phyloP scores from a whole-genome alignment of 2,329 filamentous ascomycete species.

The Aspergillus hiratsukae region DNA sequence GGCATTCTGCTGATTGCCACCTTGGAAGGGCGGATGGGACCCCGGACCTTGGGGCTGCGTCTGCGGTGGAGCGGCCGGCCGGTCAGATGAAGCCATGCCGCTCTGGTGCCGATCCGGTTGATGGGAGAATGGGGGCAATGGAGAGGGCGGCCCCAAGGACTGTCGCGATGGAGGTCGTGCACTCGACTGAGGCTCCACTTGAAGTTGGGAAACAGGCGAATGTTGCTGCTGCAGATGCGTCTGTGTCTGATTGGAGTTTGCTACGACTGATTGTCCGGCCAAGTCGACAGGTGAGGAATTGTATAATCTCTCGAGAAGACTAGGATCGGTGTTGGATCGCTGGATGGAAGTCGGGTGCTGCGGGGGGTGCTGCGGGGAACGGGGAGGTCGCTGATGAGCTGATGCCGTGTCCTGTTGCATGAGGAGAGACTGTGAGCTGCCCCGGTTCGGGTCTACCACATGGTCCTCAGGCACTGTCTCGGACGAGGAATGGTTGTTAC shows the following conservation, averaged over 20 bases:
- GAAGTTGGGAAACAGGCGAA: constrained; percentile 5
- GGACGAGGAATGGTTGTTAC: constrained; percentile 11
- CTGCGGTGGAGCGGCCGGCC: constrained; percentile 7
- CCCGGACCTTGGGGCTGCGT: constrained; percentile 2
- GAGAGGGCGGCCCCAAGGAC: constrained; percentile 19
- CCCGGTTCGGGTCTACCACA: constrained; percentile 13
- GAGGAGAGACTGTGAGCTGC: constrained; percentile 14
- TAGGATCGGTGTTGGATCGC: constrained; percentile 25
- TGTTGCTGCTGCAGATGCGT: constrained; percentile 14
- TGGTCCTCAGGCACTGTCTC: constrained; percentile 12
- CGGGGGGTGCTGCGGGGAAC: constrained; percentile 12
- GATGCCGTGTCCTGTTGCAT: constrained; percentile 17
- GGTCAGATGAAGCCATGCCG: constrained; percentile 17
- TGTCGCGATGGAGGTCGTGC: constrained; percentile 18
- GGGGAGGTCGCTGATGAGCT: constrained; percentile 12
- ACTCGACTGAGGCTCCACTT: constrained; percentile 9
- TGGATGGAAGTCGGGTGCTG: constrained; percentile 14
- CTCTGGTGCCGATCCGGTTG: constrained; percentile 7
- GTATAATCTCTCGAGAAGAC: constrained; percentile 16
- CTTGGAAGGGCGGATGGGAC: neutral
- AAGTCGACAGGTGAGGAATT: constrained; percentile 21
- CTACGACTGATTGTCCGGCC: neutral
- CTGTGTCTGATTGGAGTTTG: constrained; percentile 4
- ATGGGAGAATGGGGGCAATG: constrained; percentile 10
- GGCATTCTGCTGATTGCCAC: constrained; percentile 15